Conservation (phyloP, 805 yeast species). For the Wickerhamomyces queroliae region DNA sequence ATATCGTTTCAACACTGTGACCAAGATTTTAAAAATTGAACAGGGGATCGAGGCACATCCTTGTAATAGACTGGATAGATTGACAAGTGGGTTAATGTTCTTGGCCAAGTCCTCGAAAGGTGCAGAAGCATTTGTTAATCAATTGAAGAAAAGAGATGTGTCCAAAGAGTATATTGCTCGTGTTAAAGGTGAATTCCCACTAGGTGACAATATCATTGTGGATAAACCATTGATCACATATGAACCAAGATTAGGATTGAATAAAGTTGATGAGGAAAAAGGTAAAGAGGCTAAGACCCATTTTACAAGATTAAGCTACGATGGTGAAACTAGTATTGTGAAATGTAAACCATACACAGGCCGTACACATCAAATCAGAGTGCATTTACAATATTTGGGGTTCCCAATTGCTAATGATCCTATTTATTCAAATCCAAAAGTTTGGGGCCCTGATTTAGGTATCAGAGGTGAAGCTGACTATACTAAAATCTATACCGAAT, state of each 20-base stretch:
- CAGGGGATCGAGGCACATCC: slow-evolving; percentile 34
- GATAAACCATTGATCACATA: slow-evolving; percentile 64
- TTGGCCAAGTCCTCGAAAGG: slow-evolving; percentile 12
- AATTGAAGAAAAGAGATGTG: slow-evolving; percentile 60
- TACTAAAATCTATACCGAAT: slow-evolving; percentile 36
- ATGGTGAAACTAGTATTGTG: slow-evolving; percentile 60
- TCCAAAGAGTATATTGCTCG: slow-evolving; percentile 79
- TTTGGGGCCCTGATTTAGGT: slow-evolving; percentile 82
- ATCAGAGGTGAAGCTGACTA: slow-evolving; percentile 47
- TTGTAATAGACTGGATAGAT: slow-evolving; percentile 83
- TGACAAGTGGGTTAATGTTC: slow-evolving; percentile 93
- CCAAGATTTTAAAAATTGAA: slow-evolving; percentile 70
- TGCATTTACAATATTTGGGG: slow-evolving; percentile 83
- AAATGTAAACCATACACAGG: slow-evolving; percentile 87
- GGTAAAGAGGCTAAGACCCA: slow-evolving; percentile 66
- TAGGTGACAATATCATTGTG: slow-evolving; percentile 36
- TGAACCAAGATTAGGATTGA: slow-evolving; percentile 71
- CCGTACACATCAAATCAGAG: slow-evolving; percentile 91
- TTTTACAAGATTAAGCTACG: slow-evolving; percentile 66
- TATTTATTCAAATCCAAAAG: slow-evolving; percentile 59
- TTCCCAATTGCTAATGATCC: slow-evolving; percentile 92
- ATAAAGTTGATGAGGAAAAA: slow-evolving; percentile 27
- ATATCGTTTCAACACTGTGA: slow-evolving; percentile 69
- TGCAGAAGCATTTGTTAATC: slow-evolving; percentile 64
- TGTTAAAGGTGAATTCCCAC: slow-evolving; percentile 81